Conservation (phyloP, 2,329 filamentous ascomycete genomes). For the Clarireedia hainanense region DNA sequence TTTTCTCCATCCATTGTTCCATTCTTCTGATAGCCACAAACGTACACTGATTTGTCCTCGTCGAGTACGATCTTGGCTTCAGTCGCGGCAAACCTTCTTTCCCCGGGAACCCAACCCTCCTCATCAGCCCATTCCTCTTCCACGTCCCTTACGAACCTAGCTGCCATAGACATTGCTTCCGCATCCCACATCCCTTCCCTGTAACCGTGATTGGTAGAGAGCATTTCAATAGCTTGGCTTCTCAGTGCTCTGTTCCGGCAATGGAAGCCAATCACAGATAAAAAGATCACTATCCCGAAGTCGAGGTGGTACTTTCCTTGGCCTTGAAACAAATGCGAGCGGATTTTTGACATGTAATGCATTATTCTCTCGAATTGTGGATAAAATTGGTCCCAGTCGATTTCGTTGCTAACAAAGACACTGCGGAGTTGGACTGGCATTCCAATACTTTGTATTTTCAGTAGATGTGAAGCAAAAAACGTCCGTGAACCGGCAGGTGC, state of each 20-base stretch:
- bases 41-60: neutral
- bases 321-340: neutral
- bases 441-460: conserved; percentile 9
- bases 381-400: conserved; percentile 8
- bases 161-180: neutral
- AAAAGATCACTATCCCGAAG: conserved; percentile 10
- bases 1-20: conserved; percentile 1
- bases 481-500: neutral
- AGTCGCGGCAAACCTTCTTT: conserved; percentile 4
- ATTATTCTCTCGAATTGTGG: conserved; percentile 9
- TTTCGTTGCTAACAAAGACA: conserved; percentile 7
- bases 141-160: conserved; percentile 1
- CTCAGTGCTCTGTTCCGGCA: conserved; percentile 10
- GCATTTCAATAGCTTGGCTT: conserved; percentile 4
- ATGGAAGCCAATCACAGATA: conserved; percentile 9
- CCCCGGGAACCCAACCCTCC: conserved; percentile 2
- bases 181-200: conserved; percentile 16
- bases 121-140: conserved; percentile 12
- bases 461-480: conserved; percentile 6
- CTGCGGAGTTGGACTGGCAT: conserved; percentile 5
- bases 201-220: conserved; percentile 3
- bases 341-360: conserved; percentile 2
- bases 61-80: neutral
- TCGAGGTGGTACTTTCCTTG: conserved; percentile 12
- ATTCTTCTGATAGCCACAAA: conserved; percentile 6